Percentiles rank a stretch among this genome's conserved stretches.
These are phyloP conservation scores for Alternaria triticina DNA, from an alignment of 2,329 filamentous ascomycete genomes.

Conservation along the genomic window DNA sequence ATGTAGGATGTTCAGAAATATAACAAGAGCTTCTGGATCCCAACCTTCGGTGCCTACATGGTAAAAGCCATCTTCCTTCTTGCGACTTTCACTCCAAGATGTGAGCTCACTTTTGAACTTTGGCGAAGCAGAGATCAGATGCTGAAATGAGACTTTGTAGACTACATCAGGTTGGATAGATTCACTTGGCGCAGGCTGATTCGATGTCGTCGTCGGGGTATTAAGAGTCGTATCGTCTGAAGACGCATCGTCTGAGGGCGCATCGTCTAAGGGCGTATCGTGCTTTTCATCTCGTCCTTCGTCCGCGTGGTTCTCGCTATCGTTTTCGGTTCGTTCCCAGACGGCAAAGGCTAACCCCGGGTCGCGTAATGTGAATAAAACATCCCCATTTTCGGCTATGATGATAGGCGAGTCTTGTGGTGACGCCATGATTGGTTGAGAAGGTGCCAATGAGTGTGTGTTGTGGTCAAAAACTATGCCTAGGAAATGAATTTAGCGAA, in stretches of 20 bases:
- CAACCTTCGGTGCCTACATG: constrained; percentile 15
- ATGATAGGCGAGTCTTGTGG: not conserved
- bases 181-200: not conserved
- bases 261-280: no score
- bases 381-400: constrained; percentile 7
- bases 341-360: constrained; percentile 1
- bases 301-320: not conserved
- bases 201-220: not conserved
- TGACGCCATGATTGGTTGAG: not conserved
- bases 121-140: constrained; percentile 2
- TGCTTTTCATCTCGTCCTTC: not conserved
- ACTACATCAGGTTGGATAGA: not conserved
- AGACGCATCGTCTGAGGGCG: no score
- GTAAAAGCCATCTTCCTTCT: constrained; percentile 5
- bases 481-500: no score
- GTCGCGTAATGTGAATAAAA: constrained; percentile 1
- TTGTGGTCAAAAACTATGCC: no score
- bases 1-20: constrained; percentile 56
- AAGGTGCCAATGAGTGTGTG: no score
- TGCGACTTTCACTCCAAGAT: not conserved
- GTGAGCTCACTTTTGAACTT: constrained; percentile 1
- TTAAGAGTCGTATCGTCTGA: not conserved
- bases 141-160: constrained; percentile 8
- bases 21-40: constrained; percentile 51
- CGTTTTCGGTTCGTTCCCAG: not conserved